Evolutionary conservation across 352 stramenopile genomes (phyloP), one percentile per base, ranked within the genome.

Genomic region (Pythium dissotocum): DNA sequence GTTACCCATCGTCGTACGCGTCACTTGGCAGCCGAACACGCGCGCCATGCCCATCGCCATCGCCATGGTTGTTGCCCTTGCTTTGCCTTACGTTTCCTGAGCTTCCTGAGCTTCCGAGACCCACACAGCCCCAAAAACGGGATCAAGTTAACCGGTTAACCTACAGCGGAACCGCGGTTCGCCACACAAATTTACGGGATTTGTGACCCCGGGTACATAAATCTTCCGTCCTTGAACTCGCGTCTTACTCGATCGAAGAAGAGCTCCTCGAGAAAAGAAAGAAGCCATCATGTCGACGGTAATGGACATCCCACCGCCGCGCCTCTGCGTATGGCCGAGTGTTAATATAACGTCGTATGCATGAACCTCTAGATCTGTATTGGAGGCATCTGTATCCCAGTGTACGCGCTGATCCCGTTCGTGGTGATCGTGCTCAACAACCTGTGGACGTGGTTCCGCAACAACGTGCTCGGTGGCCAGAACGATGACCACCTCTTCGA

Each of bases 41-140:
- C 83, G 82, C 75, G 79, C 75, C 80, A 88, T 77, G 60, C 78
- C 81, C 81, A 91, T 90, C 66, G 81, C 77, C 83, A 91, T 90
- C 69, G 81, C 72, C 82, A 91, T 90, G 30, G 21, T 81, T 67
- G 38, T 36, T 52, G 18, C 46, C 46, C 46, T 53, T 32, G 55
- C 18, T 36, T 46, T 18, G 33, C 42, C 28, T 61, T 12, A 13
- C 35, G 44, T 59, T 53, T 59, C 60, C 60, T 59, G 48, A 32
- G 28, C 26, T 40, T 24, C 48, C 5, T 28, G 56, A 16, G n/a
- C 4, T 24, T 36, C 58, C 26, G 42, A 10, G 6, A 24, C 54
- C 32, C 26, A 42, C 28, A 36, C 52, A 26, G 9, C 9, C 30
- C 5, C 30, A 44, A 58, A 38, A 58, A 32, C 13, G 16, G 16